phyloP scores from a whole-genome alignment of 768 basidiomycete species.

The Hericium rajendrae region DNA sequence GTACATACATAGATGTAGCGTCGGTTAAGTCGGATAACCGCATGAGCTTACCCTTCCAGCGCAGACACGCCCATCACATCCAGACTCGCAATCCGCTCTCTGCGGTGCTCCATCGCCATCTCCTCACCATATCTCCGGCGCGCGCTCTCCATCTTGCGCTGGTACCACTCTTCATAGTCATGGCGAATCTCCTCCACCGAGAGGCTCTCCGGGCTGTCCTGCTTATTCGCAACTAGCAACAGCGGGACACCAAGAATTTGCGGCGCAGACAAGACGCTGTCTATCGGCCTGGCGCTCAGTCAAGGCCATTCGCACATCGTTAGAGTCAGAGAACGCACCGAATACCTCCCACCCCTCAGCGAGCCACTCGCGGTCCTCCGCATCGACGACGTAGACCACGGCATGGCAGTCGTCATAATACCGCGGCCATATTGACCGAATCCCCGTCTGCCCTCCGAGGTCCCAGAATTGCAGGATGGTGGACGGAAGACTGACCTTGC shows the following conservation, averaged over 20 bases:
- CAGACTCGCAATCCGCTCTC: constrained; percentile 37
- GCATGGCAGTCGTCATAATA: constrained; percentile 98
- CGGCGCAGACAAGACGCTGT: constrained; percentile 79
- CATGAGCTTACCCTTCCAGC: constrained; percentile 65
- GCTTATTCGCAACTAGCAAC: constrained; percentile 92
- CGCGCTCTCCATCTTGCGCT: constrained; percentile 61
- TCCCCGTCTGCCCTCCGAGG: constrained; percentile 89
- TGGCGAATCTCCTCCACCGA: constrained; percentile 88
- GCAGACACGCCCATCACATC: constrained; percentile 83
- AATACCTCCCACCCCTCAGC: constrained; percentile 97
- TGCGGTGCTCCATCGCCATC: constrained; percentile 19
- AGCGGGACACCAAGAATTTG: constrained; percentile 87
- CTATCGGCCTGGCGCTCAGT: constrained; percentile 28
- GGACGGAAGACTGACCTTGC: constrained; percentile 86
- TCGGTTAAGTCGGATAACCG: background rate
- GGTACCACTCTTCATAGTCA: constrained; percentile 82
- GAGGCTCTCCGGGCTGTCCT: constrained; percentile 72
- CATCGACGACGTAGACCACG: constrained; percentile 92
- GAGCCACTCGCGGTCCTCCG: constrained; percentile 79
- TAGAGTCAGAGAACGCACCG: constrained; percentile 42
- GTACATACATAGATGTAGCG: background rate
- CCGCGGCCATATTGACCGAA: constrained; percentile 86
- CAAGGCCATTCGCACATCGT: constrained; percentile 3
- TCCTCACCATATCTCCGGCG: constrained; percentile 36
- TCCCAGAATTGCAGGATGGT: constrained; percentile 97